phyloP scores from a whole-genome alignment of 805 yeast species.

The Barnettozyma pratensis region DNA sequence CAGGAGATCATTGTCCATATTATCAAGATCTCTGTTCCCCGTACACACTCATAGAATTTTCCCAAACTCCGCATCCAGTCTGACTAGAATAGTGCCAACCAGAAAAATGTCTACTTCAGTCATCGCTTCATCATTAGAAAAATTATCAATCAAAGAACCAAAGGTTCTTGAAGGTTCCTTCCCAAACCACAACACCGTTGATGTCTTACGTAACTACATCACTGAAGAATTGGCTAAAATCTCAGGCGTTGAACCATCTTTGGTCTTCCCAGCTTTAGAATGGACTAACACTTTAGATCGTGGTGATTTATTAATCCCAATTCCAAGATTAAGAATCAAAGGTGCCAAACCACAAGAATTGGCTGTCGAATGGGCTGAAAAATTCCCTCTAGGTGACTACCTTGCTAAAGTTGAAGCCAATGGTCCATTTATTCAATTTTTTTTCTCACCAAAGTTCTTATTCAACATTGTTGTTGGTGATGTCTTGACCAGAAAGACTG shows the following conservation, averaged over 20 bases:
- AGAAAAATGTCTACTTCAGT: conserved; percentile 24
- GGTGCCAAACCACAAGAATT: conserved; percentile 73
- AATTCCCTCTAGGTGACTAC: conserved; percentile 69
- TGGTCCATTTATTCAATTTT: conserved; percentile 91
- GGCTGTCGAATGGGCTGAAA: conserved; percentile 72
- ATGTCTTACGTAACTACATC: conserved; percentile 85
- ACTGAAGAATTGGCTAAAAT: conserved; percentile 69
- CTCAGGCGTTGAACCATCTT: conserved; percentile 61
- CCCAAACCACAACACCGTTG: conserved; percentile 79
- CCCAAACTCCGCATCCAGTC: not conserved
- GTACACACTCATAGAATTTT: not conserved
- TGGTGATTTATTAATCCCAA: conserved; percentile 89
- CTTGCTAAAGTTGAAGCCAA: conserved; percentile 69
- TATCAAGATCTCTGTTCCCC: not conserved
- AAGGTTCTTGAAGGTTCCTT: conserved; percentile 49
- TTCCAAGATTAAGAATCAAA: conserved; percentile 85
- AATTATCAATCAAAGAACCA: conserved; percentile 38
- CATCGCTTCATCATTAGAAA: conserved; percentile 28
- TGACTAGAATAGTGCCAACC: not conserved
- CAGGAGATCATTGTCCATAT: conserved; percentile 1
- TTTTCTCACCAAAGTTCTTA: conserved; percentile 62
- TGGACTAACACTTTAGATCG: conserved; percentile 80
- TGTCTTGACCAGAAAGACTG: conserved; percentile 49
- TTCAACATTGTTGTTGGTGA: conserved; percentile 67
- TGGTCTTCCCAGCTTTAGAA: conserved; percentile 83